These are phyloP conservation scores for Cyanodermella asteris DNA, from an alignment of 2,329 filamentous ascomycete species.

Conservation along the genomic window DNA sequence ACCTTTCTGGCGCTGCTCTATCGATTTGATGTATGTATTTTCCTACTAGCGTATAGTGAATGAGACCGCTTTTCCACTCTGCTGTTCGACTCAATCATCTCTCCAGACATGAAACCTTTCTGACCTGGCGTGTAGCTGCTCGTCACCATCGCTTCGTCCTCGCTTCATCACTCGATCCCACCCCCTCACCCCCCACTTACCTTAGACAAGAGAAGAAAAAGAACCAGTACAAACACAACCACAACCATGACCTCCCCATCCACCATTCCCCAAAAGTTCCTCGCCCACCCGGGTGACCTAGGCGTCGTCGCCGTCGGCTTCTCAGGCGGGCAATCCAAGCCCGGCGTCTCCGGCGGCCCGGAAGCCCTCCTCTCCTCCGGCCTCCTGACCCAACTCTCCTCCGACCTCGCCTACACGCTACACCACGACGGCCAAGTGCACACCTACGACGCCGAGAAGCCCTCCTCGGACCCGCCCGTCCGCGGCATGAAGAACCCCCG, in stretches of 20 bases:
- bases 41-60: no score
- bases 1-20: no score
- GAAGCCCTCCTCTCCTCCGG: slow-evolving; percentile 74
- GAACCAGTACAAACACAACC: slow-evolving; percentile 6
- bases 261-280: slow-evolving; percentile 49
- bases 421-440: slow-evolving; percentile 68
- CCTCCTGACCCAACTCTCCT: slow-evolving; percentile 58
- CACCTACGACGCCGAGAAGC: slow-evolving; percentile 55
- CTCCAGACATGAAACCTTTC: no score
- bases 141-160: no score
- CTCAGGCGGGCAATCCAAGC: slow-evolving; percentile 79
- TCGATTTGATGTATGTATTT: no score
- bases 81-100: no score
- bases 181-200: slow-evolving; percentile 3
- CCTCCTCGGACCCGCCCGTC: slow-evolving; percentile 51
- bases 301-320: slow-evolving; percentile 91
- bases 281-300: slow-evolving; percentile 55
- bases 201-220: neutral
- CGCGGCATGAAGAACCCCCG: slow-evolving; percentile 88
- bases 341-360: slow-evolving; percentile 77
- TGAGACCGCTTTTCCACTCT: no score
- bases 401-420: slow-evolving; percentile 75
- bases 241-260: slow-evolving; percentile 31
- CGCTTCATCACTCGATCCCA: slow-evolving; percentile 3
- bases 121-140: no score